These are phyloP conservation scores for Quercus cerris DNA, from an alignment of 306 rosid species.

Conservation along the genomic window DNA sequence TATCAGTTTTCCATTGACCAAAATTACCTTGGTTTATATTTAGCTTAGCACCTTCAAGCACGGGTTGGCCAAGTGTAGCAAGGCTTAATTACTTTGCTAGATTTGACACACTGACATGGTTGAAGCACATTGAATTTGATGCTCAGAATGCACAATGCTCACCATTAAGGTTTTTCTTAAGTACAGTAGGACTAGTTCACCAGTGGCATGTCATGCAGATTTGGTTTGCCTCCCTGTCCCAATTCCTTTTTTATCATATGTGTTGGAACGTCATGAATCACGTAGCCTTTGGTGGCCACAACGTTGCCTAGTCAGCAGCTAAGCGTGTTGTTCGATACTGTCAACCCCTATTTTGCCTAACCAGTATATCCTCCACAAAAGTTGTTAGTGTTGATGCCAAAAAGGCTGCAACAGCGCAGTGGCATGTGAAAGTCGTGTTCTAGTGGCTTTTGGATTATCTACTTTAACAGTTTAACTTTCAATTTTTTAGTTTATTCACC, in stretches of 20 bases:
- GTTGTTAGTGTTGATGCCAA: neutral
- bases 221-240: neutral
- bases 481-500: no score
- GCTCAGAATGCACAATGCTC: neutral
- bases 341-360: neutral
- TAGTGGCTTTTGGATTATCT: neutral
- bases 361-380: neutral
- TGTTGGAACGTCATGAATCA: neutral
- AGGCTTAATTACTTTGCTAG: neutral
- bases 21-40: neutral
- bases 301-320: neutral
- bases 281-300: neutral
- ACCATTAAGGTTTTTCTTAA: neutral
- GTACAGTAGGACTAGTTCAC: neutral
- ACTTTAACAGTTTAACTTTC: no score
- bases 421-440: neutral
- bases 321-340: neutral
- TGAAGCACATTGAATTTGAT: neutral
- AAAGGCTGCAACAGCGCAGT: neutral
- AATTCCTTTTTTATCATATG: neutral
- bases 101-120: neutral
- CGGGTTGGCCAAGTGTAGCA: neutral
- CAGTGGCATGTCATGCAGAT: neutral
- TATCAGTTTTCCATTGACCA: no score
- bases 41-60: neutral